Conservation (phyloP, 208 protist genomes). For the Crithidia acanthocephali region DNA sequence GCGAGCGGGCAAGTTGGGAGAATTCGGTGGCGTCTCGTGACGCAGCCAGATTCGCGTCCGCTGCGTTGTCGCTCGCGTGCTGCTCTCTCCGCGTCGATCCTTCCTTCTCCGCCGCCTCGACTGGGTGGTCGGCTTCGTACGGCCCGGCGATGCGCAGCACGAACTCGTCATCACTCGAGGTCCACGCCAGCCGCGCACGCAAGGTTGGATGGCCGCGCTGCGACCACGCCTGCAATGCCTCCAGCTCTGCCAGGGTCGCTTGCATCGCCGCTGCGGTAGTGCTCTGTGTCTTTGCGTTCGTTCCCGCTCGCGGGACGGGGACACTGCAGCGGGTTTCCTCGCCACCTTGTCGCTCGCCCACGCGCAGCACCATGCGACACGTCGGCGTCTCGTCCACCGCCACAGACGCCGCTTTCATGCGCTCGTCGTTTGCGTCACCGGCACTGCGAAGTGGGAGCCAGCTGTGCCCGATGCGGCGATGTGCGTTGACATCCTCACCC, state of each 20-base stretch:
- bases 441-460: slow-evolving; percentile 16
- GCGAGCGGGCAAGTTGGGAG: not conserved
- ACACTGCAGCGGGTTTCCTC: not conserved
- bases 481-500: too few relatives aligned
- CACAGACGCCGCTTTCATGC: too few relatives aligned
- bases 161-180: slow-evolving; percentile 13
- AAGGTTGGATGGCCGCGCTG: slow-evolving; percentile 17
- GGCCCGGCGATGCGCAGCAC: slow-evolving; percentile 14
- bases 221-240: slow-evolving; percentile 13
- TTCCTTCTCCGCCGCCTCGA: not conserved
- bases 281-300: not conserved
- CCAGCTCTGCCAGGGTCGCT: slow-evolving; percentile 14
- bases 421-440: not conserved
- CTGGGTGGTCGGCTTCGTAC: not conserved
- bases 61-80: not conserved
- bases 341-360: not conserved
- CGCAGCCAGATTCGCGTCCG: not conserved
- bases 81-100: not conserved
- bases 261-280: too few relatives aligned
- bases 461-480: not conserved
- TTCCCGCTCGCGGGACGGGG: not conserved
- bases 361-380: not conserved
- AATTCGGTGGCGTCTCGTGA: not conserved
- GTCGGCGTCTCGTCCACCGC: not conserved
- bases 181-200: slow-evolving; percentile 18